Evolutionary conservation across 2,329 filamentous ascomycete species (phyloP), one percentile per base, ranked within the genome.

Genomic region (Pezicula rhizophila): DNA sequence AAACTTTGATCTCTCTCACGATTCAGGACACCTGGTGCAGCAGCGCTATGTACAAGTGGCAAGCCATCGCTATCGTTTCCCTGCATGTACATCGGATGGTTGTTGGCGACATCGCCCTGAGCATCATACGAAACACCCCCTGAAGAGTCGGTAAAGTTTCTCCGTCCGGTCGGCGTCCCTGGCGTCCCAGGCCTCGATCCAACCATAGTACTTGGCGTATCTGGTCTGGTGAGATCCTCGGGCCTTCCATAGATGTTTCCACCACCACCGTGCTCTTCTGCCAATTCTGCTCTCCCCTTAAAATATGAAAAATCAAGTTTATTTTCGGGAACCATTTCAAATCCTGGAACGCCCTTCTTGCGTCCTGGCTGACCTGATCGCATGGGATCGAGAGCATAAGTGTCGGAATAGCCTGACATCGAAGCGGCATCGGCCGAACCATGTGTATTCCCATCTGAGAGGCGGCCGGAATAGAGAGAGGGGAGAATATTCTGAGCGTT

Each of bases 241-340:
- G 76, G 68, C 12, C 71, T 75, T 3, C 85, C 85, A 53, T 79
- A 85, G 6, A 84, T 72, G 28, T 80, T 55, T 5, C 63, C 78
- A 18, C 86, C 87, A 5, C 87, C 90, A n/a, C 89, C 89, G 56
- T 90, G 86, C 47, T 93, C 88, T 10, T 90, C 85, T 1, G 83
- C 82, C 68, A 96, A 96, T 58, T 96, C 92, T 1, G 87, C 80
- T 2, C 90, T 79, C 65, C 95, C 84, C 69, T 95, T 96, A 75
- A 84, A 97, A 69, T 89, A 92, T 52, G 89, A 52, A 68, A 97
- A 96, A 58, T 96, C 92, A 2, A 87, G 79, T 1, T 89, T 78
- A 66, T 96, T 85, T 68, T 97, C 92, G 0, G 87, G 83, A 0
- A 97, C 91, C 50, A 95, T 82, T 67, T 97, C 92, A 66, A 96